phyloP scores from a whole-genome alignment of 1,139 yeast species.

The Wickerhamomyces sp. region DNA sequence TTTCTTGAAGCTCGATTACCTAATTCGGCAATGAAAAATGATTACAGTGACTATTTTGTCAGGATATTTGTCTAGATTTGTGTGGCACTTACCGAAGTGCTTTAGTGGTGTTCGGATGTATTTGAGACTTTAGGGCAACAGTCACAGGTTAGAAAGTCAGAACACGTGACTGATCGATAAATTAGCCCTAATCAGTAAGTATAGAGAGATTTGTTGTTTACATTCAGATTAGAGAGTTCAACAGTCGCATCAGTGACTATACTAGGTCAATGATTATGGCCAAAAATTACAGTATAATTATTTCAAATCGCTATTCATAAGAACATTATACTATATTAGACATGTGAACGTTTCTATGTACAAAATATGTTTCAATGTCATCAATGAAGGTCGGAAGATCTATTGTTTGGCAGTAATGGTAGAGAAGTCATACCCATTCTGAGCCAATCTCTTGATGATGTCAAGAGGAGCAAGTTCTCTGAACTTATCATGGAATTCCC shows the following conservation, averaged over 20 bases:
- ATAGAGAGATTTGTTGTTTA: no score
- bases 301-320: background rate
- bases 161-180: background rate
- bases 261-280: no score
- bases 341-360: background rate
- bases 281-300: no score
- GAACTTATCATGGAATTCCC: conserved; percentile 24
- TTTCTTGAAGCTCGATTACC: conserved; percentile 3
- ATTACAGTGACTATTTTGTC: background rate
- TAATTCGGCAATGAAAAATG: background rate
- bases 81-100: background rate
- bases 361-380: background rate
- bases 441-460: conserved; percentile 30
- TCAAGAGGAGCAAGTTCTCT: conserved; percentile 28
- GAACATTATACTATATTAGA: background rate
- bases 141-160: background rate
- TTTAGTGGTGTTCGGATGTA: background rate
- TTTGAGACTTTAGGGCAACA: background rate
- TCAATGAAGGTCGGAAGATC: background rate
- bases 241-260: no score
- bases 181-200: background rate
- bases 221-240: no score
- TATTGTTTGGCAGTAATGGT: conserved; percentile 19
- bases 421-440: conserved; percentile 35
- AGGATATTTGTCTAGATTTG: background rate